Percentiles rank a stretch among this genome's conserved stretches.
Evolutionary conservation across 2,329 filamentous ascomycete genomes (phyloP).

Genomic region (Penicillium sp.): DNA sequence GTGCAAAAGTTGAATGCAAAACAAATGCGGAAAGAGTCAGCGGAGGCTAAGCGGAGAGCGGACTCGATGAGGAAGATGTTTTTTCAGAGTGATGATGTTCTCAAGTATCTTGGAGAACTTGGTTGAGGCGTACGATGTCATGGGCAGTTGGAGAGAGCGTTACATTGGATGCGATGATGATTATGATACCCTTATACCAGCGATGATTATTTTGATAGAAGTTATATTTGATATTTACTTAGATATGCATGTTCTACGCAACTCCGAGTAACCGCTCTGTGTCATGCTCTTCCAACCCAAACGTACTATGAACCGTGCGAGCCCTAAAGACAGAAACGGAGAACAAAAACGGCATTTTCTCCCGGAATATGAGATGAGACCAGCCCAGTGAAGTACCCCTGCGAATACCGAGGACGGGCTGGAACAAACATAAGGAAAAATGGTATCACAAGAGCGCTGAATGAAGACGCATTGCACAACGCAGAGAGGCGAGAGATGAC

Average conservation of each 20-base stretch:
- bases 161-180: background rate
- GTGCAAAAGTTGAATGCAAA: conserved; percentile 60
- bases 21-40: conserved; percentile 57
- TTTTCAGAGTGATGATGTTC: conserved; percentile 67
- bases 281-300: no score
- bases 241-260: no score
- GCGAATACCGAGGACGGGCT: conserved; percentile 14
- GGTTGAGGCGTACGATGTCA: conserved; percentile 1
- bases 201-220: no score
- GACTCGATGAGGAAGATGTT: conserved; percentile 65
- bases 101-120: conserved; percentile 59
- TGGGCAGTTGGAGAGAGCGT: background rate
- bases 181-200: conserved; percentile 5
- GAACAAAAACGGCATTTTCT: background rate
- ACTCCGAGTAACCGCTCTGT: no score
- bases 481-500: conserved; percentile 9
- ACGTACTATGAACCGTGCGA: background rate
- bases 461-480: conserved; percentile 7
- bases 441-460: conserved; percentile 36
- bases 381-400: conserved; percentile 9
- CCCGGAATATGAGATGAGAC: background rate
- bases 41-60: conserved; percentile 56
- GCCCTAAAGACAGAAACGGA: background rate
- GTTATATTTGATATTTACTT: no score
- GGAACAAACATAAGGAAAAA: conserved; percentile 16